These are phyloP conservation scores for Pelargonium australe DNA, from an alignment of 441 rosid genomes.

Conservation along the genomic window DNA sequence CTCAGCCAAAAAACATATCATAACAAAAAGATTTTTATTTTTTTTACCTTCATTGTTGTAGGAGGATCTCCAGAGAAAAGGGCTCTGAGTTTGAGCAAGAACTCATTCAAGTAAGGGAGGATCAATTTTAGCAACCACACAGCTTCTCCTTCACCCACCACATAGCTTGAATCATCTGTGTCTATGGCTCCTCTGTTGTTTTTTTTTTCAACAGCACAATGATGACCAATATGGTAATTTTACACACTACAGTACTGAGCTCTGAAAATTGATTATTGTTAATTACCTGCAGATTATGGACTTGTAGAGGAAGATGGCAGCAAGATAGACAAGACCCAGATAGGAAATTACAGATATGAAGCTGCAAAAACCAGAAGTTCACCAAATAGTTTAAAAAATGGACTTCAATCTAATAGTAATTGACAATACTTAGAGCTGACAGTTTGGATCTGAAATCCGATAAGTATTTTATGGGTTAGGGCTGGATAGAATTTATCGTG, in stretches of 20 bases:
- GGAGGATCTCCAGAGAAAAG: conserved; percentile 88
- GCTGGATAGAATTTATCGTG: too few species aligned
- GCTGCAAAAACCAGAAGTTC: conserved; percentile 32
- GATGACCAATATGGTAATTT: not conserved
- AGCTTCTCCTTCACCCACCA: conserved; percentile 76
- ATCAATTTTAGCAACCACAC: conserved; percentile 56
- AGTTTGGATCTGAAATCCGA: too few species aligned
- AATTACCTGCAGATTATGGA: conserved; percentile 61
- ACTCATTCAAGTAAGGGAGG: conserved; percentile 83
- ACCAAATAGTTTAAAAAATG: conserved; percentile 2
- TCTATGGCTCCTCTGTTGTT: conserved; percentile 45
- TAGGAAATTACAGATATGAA: conserved; percentile 68
- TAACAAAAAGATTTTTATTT: not conserved
- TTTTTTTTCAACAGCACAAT: too few species aligned
- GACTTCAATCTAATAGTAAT: not conserved
- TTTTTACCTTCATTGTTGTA: conserved; percentile 78
- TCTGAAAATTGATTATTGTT: not conserved
- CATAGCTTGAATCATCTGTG: conserved; percentile 38
- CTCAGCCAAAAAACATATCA: too few species aligned
- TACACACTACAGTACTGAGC: not conserved
- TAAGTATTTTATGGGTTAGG: too few species aligned
- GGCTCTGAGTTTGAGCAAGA: conserved; percentile 56
- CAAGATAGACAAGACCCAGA: conserved; percentile 65
- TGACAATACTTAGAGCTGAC: too few species aligned
- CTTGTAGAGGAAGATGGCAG: conserved; percentile 58